Conservation (phyloP, 225 moss, liverwort and hornwort species). For the Takakia lepidozioides region DNA sequence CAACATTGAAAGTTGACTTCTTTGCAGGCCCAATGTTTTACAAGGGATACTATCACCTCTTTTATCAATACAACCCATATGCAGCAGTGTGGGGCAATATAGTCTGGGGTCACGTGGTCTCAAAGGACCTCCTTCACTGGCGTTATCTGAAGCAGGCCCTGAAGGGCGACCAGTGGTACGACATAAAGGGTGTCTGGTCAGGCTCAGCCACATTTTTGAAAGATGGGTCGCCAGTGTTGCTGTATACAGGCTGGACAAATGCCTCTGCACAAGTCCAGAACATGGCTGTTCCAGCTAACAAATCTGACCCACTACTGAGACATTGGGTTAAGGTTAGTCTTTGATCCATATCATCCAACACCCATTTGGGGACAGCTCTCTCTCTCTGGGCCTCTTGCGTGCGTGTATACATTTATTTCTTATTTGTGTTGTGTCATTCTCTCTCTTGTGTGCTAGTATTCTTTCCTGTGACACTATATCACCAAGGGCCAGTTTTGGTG, state of each 20-base stretch:
- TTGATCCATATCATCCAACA: no score
- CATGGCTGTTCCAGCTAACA: slow-evolving; percentile 39
- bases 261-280: slow-evolving; percentile 28
- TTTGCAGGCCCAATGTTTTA: slow-evolving; percentile 19
- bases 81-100: slow-evolving; percentile 22
- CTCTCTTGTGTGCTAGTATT: not conserved
- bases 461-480: not conserved
- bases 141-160: slow-evolving; percentile 41
- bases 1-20: no score
- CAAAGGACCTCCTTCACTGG: slow-evolving; percentile 56
- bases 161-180: slow-evolving; percentile 63
- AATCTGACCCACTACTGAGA: slow-evolving; percentile 46
- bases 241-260: slow-evolving; percentile 45
- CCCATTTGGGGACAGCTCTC: no score
- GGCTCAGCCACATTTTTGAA: slow-evolving; percentile 54
- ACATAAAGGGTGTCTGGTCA: slow-evolving; percentile 55
- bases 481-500: no score
- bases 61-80: slow-evolving; percentile 20
- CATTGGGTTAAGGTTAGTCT: slow-evolving; percentile 35
- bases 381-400: no score
- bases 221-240: slow-evolving; percentile 37
- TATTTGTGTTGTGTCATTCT: not conserved
- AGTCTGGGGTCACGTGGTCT: slow-evolving; percentile 36
- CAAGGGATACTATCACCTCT: slow-evolving; percentile 33
- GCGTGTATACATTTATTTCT: not conserved